Evolutionary conservation across 495 filamentous ascomycete genomes (phyloP), one percentile per base, ranked within the genome.

Genomic region (Penicillium taxi): DNA sequence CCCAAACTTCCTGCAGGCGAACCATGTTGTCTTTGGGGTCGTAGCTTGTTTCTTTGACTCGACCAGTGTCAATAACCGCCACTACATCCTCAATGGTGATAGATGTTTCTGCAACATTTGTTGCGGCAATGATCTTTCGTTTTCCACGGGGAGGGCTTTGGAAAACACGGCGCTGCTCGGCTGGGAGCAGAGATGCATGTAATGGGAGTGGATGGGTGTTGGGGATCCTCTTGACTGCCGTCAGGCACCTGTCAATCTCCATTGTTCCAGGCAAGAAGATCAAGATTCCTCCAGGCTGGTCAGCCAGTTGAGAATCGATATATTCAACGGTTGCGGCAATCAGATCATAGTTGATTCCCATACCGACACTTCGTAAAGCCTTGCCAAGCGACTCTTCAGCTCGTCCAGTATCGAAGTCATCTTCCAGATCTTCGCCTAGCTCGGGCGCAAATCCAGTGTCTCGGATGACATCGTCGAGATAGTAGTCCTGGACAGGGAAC

Each of bases 41-140:
- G 48, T 89, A 98, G 47, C 81, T 88, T 0, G 89, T 96, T 61
- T 98, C 91, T 56, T 96, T 96, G 14, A 98, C 90, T 20, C 84
- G 78, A 12, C 91, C 91, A 5, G 82, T 88, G 52, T 98, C 91
- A 35, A 98, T 93, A 32, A 98, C 93, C 15, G 88, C 91, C 9
- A 96, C 89, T 22, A 96, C 82, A 50, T 98, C 91, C 39, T 91
- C 85, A 34, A 98, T 98, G 0, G 91, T 98, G 52, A 98, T 96
- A 7, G 91, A 96, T 0, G 91, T 98, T 55, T 98, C 91, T 2
- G 91, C 91, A 11, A 98, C 90, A 47, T 98, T 98, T 11, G 91
- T 98, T 1, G 91, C 83, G 8, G 85, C 84, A 15, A 98, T 81
- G 25, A 98, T 78, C 62, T 98, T 98, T 15, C 91, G 70, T 59